These are phyloP conservation scores for Termitomyces sp. DNA, from an alignment of 768 basidiomycete genomes.

Conservation along the genomic window DNA sequence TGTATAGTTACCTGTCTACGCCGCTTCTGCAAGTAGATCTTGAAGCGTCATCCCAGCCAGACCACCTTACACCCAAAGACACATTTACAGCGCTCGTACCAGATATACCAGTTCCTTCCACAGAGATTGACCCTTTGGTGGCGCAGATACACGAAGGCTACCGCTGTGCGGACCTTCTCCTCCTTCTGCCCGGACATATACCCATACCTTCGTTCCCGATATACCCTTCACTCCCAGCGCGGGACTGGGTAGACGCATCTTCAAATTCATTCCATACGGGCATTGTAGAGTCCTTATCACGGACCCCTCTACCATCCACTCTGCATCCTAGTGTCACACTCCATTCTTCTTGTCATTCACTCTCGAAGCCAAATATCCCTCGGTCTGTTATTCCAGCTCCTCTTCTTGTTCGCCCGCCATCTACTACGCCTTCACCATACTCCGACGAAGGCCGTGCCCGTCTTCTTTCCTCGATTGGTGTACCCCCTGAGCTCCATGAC, in stretches of 20 bases:
- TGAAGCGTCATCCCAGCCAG: slow-evolving; percentile 14
- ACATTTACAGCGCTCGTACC: slow-evolving; percentile 28
- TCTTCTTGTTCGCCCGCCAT: slow-evolving; percentile 64
- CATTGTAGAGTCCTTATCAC: slow-evolving; percentile 37
- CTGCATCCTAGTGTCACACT: slow-evolving; percentile 43
- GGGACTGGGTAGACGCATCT: slow-evolving; percentile 53
- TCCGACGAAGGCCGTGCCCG: slow-evolving; percentile 45
- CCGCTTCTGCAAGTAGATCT: slow-evolving; percentile 36
- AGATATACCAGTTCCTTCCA: slow-evolving; percentile 51
- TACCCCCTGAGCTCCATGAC: slow-evolving; percentile 49
- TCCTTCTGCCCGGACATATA: slow-evolving; percentile 68
- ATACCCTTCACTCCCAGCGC: slow-evolving; percentile 51
- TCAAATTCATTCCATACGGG: slow-evolving; percentile 40
- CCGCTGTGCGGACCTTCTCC: slow-evolving; percentile 62
- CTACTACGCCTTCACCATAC: slow-evolving; percentile 37
- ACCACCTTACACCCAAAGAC: slow-evolving; percentile 7
- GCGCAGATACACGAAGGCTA: slow-evolving; percentile 62
- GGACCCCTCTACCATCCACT: slow-evolving; percentile 20
- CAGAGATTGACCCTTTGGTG: slow-evolving; percentile 53
- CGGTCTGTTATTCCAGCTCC: slow-evolving; percentile 49
- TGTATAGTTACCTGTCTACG: slow-evolving; percentile 72
- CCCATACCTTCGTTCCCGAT: slow-evolving; percentile 69
- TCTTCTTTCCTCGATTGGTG: slow-evolving; percentile 53
- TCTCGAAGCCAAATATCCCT: slow-evolving; percentile 10
- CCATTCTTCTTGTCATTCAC: slow-evolving; percentile 17